These are phyloP conservation scores for Tylopilus subfusipes DNA, from an alignment of 768 basidiomycete genomes.

Conservation along the genomic window DNA sequence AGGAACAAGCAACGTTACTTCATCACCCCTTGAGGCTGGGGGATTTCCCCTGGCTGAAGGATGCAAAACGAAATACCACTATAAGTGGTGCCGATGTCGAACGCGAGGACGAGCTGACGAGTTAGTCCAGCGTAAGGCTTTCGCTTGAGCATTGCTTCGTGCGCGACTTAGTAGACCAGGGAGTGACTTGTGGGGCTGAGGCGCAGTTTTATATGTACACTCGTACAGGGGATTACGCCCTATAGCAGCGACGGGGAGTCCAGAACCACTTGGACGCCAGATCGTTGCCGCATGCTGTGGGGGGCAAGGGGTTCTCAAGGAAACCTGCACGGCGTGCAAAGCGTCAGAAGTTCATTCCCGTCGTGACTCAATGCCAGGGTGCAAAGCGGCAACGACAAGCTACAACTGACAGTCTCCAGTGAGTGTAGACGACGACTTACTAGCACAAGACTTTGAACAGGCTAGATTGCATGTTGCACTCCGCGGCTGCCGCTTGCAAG, in stretches of 20 bases:
- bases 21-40: slow-evolving; percentile 21
- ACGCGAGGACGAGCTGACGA: slow-evolving; percentile 33
- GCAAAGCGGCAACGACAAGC: neutral
- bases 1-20: neutral
- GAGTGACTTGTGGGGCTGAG: neutral
- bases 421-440: too few relatives aligned
- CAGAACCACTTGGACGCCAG: neutral
- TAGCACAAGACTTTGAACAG: too few relatives aligned
- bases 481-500: too few relatives aligned
- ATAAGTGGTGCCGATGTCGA: slow-evolving; percentile 39
- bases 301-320: neutral
- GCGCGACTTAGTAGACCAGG: neutral
- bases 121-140: slow-evolving; percentile 32
- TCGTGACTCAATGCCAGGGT: neutral
- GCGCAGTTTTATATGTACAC: slow-evolving; percentile 4
- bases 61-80: slow-evolving; percentile 37
- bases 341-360: slow-evolving; percentile 1
- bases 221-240: neutral
- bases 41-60: slow-evolving; percentile 33
- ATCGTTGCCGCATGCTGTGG: neutral
- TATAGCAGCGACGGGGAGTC: too few relatives aligned
- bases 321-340: neutral
- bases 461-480: too few relatives aligned
- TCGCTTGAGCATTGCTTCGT: slow-evolving; percentile 27
- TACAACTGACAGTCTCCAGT: too few relatives aligned